Evolutionary conservation across 129 eudicot species (phyloP).

Genomic region (Smallanthus sonchifolius): DNA sequence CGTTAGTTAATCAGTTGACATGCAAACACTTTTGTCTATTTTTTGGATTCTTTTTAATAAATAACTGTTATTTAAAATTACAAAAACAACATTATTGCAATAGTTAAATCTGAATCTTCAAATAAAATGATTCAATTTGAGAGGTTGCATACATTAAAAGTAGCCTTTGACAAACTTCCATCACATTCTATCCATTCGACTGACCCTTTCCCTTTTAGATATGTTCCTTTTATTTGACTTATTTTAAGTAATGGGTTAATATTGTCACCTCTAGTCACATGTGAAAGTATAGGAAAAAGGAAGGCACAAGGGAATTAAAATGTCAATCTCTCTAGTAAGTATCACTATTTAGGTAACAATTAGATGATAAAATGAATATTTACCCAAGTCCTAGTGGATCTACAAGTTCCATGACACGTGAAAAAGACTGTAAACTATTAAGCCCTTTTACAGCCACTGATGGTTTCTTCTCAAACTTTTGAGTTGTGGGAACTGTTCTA

Average conservation of each 20-base stretch:
- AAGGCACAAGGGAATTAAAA: background rate
- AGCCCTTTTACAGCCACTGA: constrained; percentile 54
- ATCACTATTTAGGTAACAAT: background rate
- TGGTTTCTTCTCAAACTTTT: constrained; percentile 59
- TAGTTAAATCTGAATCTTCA: background rate
- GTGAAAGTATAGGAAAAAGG: background rate
- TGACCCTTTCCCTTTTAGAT: background rate
- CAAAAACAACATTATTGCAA: background rate
- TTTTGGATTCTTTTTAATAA: background rate
- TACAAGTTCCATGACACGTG: constrained; percentile 83
- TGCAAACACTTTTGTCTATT: background rate
- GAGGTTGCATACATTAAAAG: background rate
- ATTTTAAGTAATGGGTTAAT: background rate
- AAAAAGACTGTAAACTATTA: constrained; percentile 67
- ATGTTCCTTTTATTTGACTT: background rate
- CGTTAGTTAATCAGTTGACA: background rate
- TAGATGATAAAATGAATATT: constrained; percentile 3
- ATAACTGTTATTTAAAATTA: background rate
- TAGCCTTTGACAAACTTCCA: background rate
- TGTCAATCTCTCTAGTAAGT: background rate
- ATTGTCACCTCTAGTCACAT: background rate
- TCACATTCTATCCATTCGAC: background rate
- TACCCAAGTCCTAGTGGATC: constrained; percentile 99
- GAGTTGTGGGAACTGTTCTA: constrained; percentile 53
- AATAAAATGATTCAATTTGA: background rate